Conservation (phyloP, 352 stramenopile genomes). For the Pythium plurisporium region DNA sequence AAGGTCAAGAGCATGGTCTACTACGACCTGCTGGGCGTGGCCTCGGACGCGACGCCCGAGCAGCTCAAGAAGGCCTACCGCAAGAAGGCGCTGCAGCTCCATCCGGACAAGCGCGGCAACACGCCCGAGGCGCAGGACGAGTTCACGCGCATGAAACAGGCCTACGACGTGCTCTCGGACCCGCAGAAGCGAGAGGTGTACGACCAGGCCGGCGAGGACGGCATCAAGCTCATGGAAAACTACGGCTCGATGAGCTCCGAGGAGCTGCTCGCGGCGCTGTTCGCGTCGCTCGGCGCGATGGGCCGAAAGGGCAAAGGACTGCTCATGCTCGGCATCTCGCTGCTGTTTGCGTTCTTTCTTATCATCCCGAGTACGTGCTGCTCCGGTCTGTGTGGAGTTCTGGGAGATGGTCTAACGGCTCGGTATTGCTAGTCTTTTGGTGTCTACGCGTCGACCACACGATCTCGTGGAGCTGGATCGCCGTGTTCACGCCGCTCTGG, state of each 20-base stretch:
- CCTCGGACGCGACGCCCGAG: slow-evolving; percentile 63
- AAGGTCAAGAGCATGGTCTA: no score
- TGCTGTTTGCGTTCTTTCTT: slow-evolving; percentile 80
- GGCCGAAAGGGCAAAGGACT: slow-evolving; percentile 58
- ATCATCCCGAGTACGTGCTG: slow-evolving; percentile 71
- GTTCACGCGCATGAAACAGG: slow-evolving; percentile 90
- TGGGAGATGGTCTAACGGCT: no score
- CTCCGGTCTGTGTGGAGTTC: no score
- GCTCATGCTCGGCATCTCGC: slow-evolving; percentile 64
- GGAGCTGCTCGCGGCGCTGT: slow-evolving; percentile 61
- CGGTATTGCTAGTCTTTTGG: slow-evolving; percentile 83
- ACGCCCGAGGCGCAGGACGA: slow-evolving; percentile 21
- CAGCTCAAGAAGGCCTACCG: slow-evolving; percentile 92
- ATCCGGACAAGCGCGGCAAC: slow-evolving; percentile 19
- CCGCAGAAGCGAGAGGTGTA: slow-evolving; percentile 81
- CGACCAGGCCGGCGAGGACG: slow-evolving; percentile 82
- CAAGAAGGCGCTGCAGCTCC: slow-evolving; percentile 86
- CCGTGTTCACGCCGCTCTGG: slow-evolving; percentile 81
- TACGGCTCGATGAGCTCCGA: slow-evolving; percentile 80
- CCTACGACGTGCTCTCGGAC: slow-evolving; percentile 92
- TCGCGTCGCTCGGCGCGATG: slow-evolving; percentile 71
- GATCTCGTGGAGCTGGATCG: slow-evolving; percentile 73
- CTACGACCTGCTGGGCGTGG: slow-evolving; percentile 82
- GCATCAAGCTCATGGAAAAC: slow-evolving; percentile 87
- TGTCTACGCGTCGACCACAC: slow-evolving; percentile 72